These are phyloP conservation scores for Vachellia collinsii DNA, from an alignment of 306 rosid genomes.

Conservation along the genomic window DNA sequence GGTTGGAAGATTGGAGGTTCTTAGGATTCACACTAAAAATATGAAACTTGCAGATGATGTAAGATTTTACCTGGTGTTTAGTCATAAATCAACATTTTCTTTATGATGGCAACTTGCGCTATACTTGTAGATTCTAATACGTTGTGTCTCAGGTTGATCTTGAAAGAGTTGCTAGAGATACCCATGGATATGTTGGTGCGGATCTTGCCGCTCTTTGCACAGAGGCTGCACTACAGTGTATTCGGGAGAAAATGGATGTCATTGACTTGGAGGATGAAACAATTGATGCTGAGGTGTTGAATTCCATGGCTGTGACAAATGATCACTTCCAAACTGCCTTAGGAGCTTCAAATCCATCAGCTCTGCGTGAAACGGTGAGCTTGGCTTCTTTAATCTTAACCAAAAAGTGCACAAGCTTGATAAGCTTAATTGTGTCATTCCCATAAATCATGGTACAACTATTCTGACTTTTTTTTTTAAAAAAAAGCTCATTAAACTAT, in stretches of 20 bases:
- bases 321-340: conserved; percentile 67
- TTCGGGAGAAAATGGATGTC: conserved; percentile 74
- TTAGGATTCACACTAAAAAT: conserved; percentile 68
- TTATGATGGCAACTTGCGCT: conserved; percentile 14
- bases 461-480: background rate
- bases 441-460: background rate
- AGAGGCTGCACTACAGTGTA: conserved; percentile 78
- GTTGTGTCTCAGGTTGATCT: conserved; percentile 61
- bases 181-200: conserved; percentile 74
- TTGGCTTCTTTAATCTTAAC: conserved; percentile 16
- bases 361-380: conserved; percentile 78
- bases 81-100: conserved; percentile 4
- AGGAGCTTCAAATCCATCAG: conserved; percentile 68
- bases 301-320: conserved; percentile 70
- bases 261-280: conserved; percentile 74
- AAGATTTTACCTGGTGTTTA: conserved; percentile 26
- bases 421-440: background rate
- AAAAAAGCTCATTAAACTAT: background rate
- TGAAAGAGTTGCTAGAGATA: conserved; percentile 63
- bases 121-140: conserved; percentile 5
- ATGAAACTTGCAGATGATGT: conserved; percentile 78
- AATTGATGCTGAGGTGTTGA: conserved; percentile 71
- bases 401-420: background rate
- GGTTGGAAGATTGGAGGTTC: conserved; percentile 74
- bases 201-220: conserved; percentile 76